Conservation (phyloP, 139 green algal species). For the Micractinium conductrix region DNA sequence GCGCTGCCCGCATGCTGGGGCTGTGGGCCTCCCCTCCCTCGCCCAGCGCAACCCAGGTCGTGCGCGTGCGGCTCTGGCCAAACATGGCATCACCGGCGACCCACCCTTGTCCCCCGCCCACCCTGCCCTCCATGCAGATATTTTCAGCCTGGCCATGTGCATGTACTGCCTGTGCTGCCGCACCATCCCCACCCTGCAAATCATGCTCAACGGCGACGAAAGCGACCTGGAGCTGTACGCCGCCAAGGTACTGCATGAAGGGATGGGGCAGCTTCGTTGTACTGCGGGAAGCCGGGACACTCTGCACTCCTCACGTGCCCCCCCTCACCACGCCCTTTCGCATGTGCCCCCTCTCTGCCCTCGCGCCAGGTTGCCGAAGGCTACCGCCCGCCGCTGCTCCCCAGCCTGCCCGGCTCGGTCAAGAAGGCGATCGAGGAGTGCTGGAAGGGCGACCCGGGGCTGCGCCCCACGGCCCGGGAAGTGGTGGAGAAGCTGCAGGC, state of each 20-base stretch:
- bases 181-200: conserved; percentile 63
- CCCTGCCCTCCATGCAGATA: conserved; percentile 80
- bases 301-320: too few relatives aligned
- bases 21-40: too few relatives aligned
- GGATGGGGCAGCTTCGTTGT: too few relatives aligned
- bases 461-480: conserved; percentile 6
- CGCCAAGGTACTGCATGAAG: too few relatives aligned
- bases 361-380: conserved; percentile 53
- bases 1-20: too few relatives aligned
- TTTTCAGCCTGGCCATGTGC: conserved; percentile 85
- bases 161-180: conserved; percentile 59
- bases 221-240: conserved; percentile 31
- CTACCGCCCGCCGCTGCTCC: conserved; percentile 47
- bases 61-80: too few relatives aligned
- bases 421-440: conserved; percentile 63
- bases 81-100: too few relatives aligned
- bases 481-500: conserved; percentile 23
- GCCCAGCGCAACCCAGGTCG: too few relatives aligned
- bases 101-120: too few relatives aligned
- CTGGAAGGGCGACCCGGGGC: conserved; percentile 49
- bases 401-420: conserved; percentile 50
- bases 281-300: too few relatives aligned
- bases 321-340: background rate
- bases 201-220: conserved; percentile 59
- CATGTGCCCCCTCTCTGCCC: background rate